These are phyloP conservation scores for Tubosaeta sp. DNA, from an alignment of 768 basidiomycete species.

Conservation along the genomic window DNA sequence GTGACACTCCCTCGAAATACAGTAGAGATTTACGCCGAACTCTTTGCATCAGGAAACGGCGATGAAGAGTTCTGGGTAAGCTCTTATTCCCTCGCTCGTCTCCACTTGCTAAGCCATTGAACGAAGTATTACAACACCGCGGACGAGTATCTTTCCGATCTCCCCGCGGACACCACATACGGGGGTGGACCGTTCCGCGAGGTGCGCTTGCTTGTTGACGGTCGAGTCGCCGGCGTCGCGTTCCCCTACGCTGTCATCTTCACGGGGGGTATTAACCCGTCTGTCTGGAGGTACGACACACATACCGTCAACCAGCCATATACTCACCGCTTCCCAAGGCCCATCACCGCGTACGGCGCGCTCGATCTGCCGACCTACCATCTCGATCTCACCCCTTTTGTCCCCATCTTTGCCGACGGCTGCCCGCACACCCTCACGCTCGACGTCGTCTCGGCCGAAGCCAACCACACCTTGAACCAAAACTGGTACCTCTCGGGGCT, in stretches of 20 bases:
- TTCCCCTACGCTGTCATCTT: constrained; percentile 64
- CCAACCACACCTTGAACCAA: constrained; percentile 57
- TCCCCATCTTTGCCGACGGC: constrained; percentile 64
- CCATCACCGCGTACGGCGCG: constrained; percentile 73
- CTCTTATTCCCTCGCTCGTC: neutral
- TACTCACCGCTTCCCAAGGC: constrained; percentile 33
- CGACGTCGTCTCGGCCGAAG: constrained; percentile 69
- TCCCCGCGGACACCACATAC: constrained; percentile 48
- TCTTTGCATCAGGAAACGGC: constrained; percentile 65
- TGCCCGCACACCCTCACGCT: constrained; percentile 67
- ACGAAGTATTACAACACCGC: constrained; percentile 64
- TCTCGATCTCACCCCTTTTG: constrained; percentile 74
- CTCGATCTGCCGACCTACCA: constrained; percentile 76
- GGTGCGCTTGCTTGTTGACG: constrained; percentile 56
- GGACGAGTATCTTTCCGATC: constrained; percentile 49
- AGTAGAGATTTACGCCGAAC: constrained; percentile 61
- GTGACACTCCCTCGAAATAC: constrained; percentile 69
- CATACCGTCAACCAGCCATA: neutral
- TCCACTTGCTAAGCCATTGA: neutral
- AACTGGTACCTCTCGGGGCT: constrained; percentile 77
- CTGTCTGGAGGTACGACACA: constrained; percentile 58
- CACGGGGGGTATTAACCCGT: constrained; percentile 69
- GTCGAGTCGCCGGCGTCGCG: constrained; percentile 48
- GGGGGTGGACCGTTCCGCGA: constrained; percentile 58
- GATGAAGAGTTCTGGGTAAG: constrained; percentile 77